Evolutionary conservation across 495 filamentous ascomycete species (phyloP), one percentile per base, ranked within the genome.

Genomic region (Trichoderma orchidacearum): DNA sequence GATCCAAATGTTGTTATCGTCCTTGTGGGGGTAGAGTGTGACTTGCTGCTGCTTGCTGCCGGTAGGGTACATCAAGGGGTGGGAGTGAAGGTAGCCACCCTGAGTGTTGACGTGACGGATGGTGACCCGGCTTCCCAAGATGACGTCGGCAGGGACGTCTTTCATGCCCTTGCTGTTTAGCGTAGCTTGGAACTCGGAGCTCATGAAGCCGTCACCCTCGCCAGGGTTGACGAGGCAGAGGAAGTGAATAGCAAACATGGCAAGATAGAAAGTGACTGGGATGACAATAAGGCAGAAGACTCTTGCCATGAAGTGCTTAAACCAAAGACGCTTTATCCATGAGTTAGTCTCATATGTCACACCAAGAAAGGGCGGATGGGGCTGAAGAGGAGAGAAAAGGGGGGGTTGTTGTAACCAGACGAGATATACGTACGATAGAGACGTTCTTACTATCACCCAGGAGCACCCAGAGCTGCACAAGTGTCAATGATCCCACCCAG

Each of bases 181-280:
- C 1, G 93, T 98, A 23, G 94, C 88, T 70, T 97, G 94, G 75
- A 98, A 98, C 68, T 98, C 94, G 30, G 91, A 95, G 60, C 89
- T 95, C 93, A 98, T 98, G 77, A 98, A 98, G 54, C 93, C 93
- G 68, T 98, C 93, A 45, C 93, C 93, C 23, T 98, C 93, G 52
- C 93, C 93, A 7, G 93, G 94, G 67, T 98, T 97, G 29, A 83
- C 80, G 28, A 98, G 78, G 75, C 89, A 94, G 58, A 88, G 60
- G 73, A 98, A 97, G 72, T 98, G 93, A 61, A 98, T 90, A 13
- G 79, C 90, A 64, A 98, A 98, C 84, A 97, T 93, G 59, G 80
- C 84, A 75, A 95, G 83, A 73, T 98, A 98, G 72, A 97, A 95
- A 25, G 79, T 81, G 5, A 90, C 56, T 9, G 93, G 93, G 60